A percentile compares a stretch with the other conserved stretches of the same genome.
These are phyloP conservation scores for Brettanomyces nanus DNA, from an alignment of 805 yeast species.

Conservation along the genomic window DNA sequence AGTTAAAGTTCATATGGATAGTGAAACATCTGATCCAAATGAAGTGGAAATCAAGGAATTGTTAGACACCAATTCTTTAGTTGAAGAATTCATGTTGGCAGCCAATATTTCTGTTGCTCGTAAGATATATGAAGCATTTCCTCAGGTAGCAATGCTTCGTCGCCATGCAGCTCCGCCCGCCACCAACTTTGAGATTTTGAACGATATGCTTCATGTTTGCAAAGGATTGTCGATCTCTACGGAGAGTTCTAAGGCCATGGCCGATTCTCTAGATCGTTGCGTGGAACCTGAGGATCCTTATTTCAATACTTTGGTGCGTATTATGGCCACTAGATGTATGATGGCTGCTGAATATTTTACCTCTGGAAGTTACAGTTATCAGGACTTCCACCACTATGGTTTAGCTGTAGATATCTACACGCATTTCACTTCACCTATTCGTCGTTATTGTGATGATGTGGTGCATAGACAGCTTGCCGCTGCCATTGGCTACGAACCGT, in stretches of 20 bases:
- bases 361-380: constrained; percentile 80
- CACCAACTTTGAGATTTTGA: constrained; percentile 80
- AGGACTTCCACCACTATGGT: constrained; percentile 95
- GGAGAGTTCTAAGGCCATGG: constrained; percentile 83
- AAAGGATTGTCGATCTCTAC: constrained; percentile 69
- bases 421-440: constrained; percentile 96
- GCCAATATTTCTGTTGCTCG: constrained; percentile 95
- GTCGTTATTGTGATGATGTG: constrained; percentile 96
- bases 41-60: constrained; percentile 88
- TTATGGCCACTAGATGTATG: constrained; percentile 98
- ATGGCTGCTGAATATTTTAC: constrained; percentile 98
- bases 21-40: constrained; percentile 94
- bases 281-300: constrained; percentile 77
- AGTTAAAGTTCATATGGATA: constrained; percentile 93
- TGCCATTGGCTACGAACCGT: constrained; percentile 89
- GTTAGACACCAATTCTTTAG: constrained; percentile 88
- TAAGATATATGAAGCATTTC: constrained; percentile 85
- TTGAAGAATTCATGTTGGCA: constrained; percentile 96
- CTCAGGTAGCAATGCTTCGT: constrained; percentile 97
- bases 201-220: constrained; percentile 79
- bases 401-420: constrained; percentile 96
- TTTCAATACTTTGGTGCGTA: constrained; percentile 87
- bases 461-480: constrained; percentile 97
- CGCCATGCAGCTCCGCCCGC: constrained; percentile 98
- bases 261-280: constrained; percentile 88